Evolutionary conservation across 805 yeast species (phyloP), one percentile per base, ranked within the genome.

Genomic region (Lachancea nothofagi): DNA sequence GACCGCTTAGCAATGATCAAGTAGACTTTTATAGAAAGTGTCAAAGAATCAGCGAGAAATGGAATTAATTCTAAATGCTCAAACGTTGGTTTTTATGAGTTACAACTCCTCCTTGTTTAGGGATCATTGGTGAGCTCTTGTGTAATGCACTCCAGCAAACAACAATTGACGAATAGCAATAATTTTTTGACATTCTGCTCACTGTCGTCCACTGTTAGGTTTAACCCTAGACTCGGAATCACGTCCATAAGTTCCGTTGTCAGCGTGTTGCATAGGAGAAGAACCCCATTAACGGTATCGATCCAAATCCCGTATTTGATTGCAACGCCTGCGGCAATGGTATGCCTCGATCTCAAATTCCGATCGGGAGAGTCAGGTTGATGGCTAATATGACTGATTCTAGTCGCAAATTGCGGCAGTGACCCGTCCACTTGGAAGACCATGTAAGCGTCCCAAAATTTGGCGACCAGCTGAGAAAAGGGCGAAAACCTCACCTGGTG

Each of bases 121-220:
- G 19, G 8, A 9, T 17, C 14, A 18, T 13, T 12, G 26, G 8
- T 8, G 20, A 40, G 29, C 26, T 37, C 38, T 32, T 37, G 38
- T 9, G 36, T 20, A 13, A 49, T 41, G 33, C 55, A 49, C 30
- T 49, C 50, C 21, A 49, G 15, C 12, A 50, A 39, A 33, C 55
- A 50, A 28, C 47, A 27, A 31, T 54, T 52, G n/a, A 50, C 36
- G 36, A 52, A 54, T 4, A 52, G 35, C 38, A 50, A 26, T 31
- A 51, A 28, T 38, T 45, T 54, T 25, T 34, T 37, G 15, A 43
- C 46, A 17, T 39, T 36, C 7, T 21, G 38, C 15, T 38, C 41
- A 13, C 43, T 38, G 18, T 45, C 45, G 17, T 14, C 9, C 4
- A 21, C 29, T 28, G 8, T 28, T 10, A 45, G 22, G 13, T 43